phyloP scores from a whole-genome alignment of 2,329 filamentous ascomycete species.

The Magnaporthiopsis rhizophila region DNA sequence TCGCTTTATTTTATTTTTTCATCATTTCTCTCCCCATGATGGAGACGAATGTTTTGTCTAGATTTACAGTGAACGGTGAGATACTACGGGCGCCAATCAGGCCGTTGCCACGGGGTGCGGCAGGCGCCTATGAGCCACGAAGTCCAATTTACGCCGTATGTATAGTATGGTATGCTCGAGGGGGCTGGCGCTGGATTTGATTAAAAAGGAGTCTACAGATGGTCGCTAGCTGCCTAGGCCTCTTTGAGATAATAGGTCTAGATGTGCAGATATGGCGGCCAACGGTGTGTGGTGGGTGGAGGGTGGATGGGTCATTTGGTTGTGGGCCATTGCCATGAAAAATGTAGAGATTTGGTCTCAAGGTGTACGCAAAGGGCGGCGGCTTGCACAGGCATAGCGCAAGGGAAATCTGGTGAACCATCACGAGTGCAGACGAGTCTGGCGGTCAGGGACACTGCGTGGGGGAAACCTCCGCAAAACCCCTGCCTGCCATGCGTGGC shows the following conservation, averaged over 20 bases:
- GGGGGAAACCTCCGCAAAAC: too few species aligned
- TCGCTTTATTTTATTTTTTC: not conserved
- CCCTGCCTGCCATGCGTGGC: too few species aligned
- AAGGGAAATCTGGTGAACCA: too few species aligned
- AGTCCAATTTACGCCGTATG: not conserved
- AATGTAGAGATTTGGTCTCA: too few species aligned
- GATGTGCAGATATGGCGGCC: not conserved
- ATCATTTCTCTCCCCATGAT: not conserved
- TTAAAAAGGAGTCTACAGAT: not conserved
- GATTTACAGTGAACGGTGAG: not conserved
- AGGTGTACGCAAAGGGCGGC: too few species aligned
- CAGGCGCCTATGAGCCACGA: slow-evolving; percentile 2
- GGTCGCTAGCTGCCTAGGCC: not conserved
- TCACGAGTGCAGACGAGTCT: too few species aligned
- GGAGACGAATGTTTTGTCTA: not conserved
- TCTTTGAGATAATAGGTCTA: not conserved
- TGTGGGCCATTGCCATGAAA: too few species aligned
- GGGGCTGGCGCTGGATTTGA: not conserved
- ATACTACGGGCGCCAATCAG: not conserved
- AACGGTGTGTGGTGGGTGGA: too few species aligned
- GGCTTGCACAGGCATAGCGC: too few species aligned
- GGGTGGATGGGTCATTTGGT: too few species aligned
- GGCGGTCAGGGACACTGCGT: too few species aligned
- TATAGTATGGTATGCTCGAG: not conserved
- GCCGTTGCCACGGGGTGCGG: not conserved